These are phyloP conservation scores for Collybia mongolica DNA, from an alignment of 768 basidiomycete species.

Conservation along the genomic window DNA sequence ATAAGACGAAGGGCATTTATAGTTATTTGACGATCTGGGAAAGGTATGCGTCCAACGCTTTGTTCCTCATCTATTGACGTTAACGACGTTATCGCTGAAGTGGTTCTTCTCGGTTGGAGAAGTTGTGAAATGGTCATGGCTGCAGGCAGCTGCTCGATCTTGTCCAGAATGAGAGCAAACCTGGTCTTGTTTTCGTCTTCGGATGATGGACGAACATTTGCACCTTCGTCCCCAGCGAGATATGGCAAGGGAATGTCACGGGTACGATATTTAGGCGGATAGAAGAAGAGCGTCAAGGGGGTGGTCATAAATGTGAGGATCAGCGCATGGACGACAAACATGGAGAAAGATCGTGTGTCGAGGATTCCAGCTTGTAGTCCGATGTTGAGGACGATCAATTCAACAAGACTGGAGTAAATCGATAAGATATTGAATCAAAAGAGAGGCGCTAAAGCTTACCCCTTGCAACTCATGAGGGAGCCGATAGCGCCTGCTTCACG, in stretches of 20 bases:
- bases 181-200: constrained; percentile 49
- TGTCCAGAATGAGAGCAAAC: constrained; percentile 77
- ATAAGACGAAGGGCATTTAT: constrained; percentile 85
- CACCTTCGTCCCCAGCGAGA: constrained; percentile 19
- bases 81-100: constrained; percentile 3
- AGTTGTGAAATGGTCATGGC: constrained; percentile 83
- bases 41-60: constrained; percentile 14
- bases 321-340: constrained; percentile 83
- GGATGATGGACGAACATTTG: constrained; percentile 12
- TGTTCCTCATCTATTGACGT: constrained; percentile 27
- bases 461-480: constrained; percentile 88
- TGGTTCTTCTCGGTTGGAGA: constrained; percentile 39
- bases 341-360: constrained; percentile 71
- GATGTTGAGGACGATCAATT: constrained; percentile 90
- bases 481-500: constrained; percentile 86
- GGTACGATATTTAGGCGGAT: constrained; percentile 61
- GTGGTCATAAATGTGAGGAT: constrained; percentile 84
- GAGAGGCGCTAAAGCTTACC: constrained; percentile 39
- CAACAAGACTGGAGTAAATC: constrained; percentile 53
- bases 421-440: not conserved
- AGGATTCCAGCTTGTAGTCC: constrained; percentile 70
- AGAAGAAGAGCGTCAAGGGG: constrained; percentile 75
- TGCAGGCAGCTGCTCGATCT: constrained; percentile 76
- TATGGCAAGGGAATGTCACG: constrained; percentile 24
- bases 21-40: constrained; percentile 25